Evolutionary conservation across 306 rosid species (phyloP).

Genomic region (Cucurbita ficifolia): DNA sequence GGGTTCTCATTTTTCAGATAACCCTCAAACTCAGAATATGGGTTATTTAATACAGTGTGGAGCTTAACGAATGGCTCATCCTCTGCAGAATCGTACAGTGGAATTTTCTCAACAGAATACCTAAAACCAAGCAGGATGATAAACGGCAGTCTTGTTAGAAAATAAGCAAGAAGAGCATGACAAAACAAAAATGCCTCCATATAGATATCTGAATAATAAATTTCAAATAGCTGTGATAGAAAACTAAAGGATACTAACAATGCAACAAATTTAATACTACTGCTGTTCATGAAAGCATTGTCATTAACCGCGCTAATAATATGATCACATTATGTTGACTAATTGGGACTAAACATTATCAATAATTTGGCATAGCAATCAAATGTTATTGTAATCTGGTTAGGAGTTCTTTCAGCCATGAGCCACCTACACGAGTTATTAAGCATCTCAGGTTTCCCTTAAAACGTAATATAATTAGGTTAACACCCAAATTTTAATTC

Average conservation of each 20-base stretch:
- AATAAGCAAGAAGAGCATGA: background rate
- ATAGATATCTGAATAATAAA: background rate
- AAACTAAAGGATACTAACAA: background rate
- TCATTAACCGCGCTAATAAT: too few relatives aligned
- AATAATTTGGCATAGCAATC: background rate
- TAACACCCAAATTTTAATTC: background rate
- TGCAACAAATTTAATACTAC: background rate
- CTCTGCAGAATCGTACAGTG: constrained; percentile 86
- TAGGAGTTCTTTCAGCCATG: background rate
- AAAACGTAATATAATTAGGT: background rate
- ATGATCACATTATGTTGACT: background rate
- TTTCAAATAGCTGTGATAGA: background rate
- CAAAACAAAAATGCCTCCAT: background rate
- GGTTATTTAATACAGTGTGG: constrained; percentile 13
- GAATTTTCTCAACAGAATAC: constrained; percentile 92
- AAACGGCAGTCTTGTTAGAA: background rate
- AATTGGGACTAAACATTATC: background rate
- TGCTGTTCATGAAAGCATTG: too few relatives aligned
- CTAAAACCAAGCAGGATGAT: constrained; percentile 25
- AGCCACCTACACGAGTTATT: background rate
- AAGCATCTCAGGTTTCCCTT: background rate
- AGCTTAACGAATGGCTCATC: constrained; percentile 50
- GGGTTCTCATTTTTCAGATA: constrained; percentile 23
- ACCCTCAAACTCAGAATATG: constrained; percentile 20
- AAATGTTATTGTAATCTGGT: background rate